phyloP scores from a whole-genome alignment of 2,329 filamentous ascomycete genomes.

The Leptographium procerum region DNA sequence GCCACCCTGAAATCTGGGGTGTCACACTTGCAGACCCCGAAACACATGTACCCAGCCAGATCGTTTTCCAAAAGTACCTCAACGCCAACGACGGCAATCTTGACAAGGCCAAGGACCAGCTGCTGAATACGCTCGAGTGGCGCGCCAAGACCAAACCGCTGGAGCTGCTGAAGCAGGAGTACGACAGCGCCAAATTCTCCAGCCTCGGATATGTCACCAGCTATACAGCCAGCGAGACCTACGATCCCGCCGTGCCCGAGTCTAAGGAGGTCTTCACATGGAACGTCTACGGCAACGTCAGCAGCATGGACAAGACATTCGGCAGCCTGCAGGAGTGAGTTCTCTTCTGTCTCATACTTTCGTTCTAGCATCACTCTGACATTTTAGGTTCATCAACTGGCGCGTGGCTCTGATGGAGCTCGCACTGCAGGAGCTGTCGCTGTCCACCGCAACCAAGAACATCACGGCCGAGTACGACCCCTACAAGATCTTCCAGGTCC shows the following conservation, averaged over 20 bases:
- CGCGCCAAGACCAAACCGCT: constrained; percentile 64
- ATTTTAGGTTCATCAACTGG: constrained; percentile 71
- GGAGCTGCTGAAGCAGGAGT: constrained; percentile 52
- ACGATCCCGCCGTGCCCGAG: constrained; percentile 21
- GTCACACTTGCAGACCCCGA: constrained; percentile 48
- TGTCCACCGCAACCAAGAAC: constrained; percentile 54
- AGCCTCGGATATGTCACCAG: constrained; percentile 71
- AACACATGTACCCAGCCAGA: constrained; percentile 60
- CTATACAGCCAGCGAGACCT: constrained; percentile 42
- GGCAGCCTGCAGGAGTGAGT: constrained; percentile 69
- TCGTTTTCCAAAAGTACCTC: constrained; percentile 87
- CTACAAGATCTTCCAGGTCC: constrained; percentile 84
- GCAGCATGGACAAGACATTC: constrained; percentile 71
- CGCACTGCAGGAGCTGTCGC: constrained; percentile 61
- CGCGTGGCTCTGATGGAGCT: constrained; percentile 85
- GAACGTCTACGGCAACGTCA: constrained; percentile 86
- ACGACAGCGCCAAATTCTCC: constrained; percentile 58
- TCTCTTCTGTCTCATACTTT: neutral
- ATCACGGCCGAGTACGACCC: constrained; percentile 70
- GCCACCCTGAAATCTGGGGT: constrained; percentile 77
- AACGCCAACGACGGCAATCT: constrained; percentile 76
- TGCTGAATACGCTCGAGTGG: constrained; percentile 72
- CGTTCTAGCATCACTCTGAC: neutral
- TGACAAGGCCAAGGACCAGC: constrained; percentile 63
- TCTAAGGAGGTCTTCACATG: constrained; percentile 64